A percentile compares a stretch with the other conserved stretches of the same genome.
Conservation (phyloP, 1,284 basidiomycete species). For the Malassezia sympodialis region DNA sequence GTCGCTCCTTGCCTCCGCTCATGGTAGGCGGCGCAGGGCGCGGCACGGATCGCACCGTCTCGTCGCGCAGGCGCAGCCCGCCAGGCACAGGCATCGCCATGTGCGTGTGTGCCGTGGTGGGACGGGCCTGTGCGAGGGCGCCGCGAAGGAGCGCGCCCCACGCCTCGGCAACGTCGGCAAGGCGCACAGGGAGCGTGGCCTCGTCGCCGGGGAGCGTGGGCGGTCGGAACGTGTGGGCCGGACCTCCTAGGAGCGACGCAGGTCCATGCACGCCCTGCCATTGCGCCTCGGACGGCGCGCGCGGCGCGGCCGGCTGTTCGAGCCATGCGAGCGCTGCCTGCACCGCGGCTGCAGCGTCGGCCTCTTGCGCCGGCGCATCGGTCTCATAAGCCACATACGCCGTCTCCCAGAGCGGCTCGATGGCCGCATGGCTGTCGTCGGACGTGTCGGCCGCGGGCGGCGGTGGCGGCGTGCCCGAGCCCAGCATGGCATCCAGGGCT, state of each 20-base stretch:
- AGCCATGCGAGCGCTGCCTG: conserved; percentile 1
- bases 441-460: conserved; percentile 1
- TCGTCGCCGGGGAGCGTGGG: conserved; percentile 12
- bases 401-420: not conserved
- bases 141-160: not conserved
- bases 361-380: not conserved
- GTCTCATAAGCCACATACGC: not conserved
- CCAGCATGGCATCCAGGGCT: conserved; percentile 13
- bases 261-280: not conserved
- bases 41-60: conserved; percentile 1
- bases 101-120: not conserved
- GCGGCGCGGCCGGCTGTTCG: not conserved
- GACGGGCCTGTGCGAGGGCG: not conserved
- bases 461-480: not conserved
- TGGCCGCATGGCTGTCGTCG: conserved; percentile 1
- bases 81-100: not conserved
- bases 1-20: not conserved
- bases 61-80: not conserved
- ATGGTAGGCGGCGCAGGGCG: not conserved
- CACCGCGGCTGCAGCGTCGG: not conserved
- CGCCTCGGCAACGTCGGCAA: not conserved
- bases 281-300: not conserved
- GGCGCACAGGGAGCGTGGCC: not conserved
- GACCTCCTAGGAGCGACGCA: conserved; percentile 3
- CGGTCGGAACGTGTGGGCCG: conserved; percentile 1